Conservation (phyloP, 2,329 filamentous ascomycete genomes). For the Alternaria sp. region DNA sequence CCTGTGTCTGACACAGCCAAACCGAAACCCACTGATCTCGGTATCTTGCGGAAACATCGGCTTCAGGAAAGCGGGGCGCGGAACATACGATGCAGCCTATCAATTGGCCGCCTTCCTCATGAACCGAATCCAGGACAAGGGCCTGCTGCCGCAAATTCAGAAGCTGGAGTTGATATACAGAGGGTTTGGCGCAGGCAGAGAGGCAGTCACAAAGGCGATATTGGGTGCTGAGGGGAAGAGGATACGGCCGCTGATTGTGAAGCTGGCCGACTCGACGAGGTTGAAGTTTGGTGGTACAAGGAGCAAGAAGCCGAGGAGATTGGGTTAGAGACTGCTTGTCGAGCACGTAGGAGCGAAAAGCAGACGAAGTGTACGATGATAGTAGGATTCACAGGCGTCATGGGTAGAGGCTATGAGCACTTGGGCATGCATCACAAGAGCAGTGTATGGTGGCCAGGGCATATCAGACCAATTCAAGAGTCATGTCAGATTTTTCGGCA, state of each 20-base stretch:
- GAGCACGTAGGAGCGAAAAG: background rate
- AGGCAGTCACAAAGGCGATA: conserved; percentile 88
- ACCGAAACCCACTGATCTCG: conserved; percentile 78
- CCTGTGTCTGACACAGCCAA: conserved; percentile 84
- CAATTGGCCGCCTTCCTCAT: conserved; percentile 86
- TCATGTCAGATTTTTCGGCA: conserved; percentile 49
- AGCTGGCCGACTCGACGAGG: conserved; percentile 83
- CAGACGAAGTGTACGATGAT: background rate
- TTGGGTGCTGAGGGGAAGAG: conserved; percentile 82
- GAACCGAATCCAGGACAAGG: conserved; percentile 81
- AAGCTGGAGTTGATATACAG: conserved; percentile 80
- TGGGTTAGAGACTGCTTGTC: conserved; percentile 60
- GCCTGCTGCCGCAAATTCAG: conserved; percentile 76
- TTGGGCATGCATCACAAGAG: conserved; percentile 1
- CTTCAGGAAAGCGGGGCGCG: conserved; percentile 82
- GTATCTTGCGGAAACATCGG: conserved; percentile 86
- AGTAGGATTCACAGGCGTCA: background rate
- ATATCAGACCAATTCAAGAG: conserved; percentile 12
- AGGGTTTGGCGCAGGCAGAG: conserved; percentile 85
- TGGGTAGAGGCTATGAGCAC: background rate
- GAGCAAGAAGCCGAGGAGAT: conserved; percentile 80
- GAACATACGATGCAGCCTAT: conserved; percentile 89
- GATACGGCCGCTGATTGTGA: conserved; percentile 75
- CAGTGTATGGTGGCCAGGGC: background rate
- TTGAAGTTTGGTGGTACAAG: conserved; percentile 96